These are phyloP conservation scores for Xerophyta viscosa DNA, from an alignment of 106 monocot genomes.

Conservation along the genomic window DNA sequence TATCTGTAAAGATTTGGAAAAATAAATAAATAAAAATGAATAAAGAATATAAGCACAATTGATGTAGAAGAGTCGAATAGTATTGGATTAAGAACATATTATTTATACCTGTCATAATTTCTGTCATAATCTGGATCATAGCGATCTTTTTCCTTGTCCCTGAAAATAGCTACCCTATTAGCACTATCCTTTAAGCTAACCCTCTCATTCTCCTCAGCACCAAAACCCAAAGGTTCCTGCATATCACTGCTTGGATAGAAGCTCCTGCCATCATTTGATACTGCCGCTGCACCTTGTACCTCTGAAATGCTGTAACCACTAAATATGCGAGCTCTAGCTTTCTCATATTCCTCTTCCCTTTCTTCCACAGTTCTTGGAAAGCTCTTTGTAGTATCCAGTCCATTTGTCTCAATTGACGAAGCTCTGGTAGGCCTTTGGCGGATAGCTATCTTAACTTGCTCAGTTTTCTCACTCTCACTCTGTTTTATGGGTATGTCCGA, in stretches of 20 bases:
- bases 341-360: slow-evolving; percentile 76
- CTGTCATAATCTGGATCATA: slow-evolving; percentile 89
- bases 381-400: slow-evolving; percentile 12
- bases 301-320: slow-evolving; percentile 30
- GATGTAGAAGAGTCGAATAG: too few relatives aligned
- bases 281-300: slow-evolving; percentile 1
- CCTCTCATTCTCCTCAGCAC: slow-evolving; percentile 31
- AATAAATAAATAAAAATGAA: too few relatives aligned
- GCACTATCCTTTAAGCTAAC: slow-evolving; percentile 19
- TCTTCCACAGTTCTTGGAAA: slow-evolving; percentile 63
- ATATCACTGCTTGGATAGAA: slow-evolving; percentile 17
- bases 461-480: slow-evolving; percentile 25
- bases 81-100: too few relatives aligned
- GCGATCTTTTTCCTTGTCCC: slow-evolving; percentile 74
- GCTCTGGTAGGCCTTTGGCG: slow-evolving; percentile 48
- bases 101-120: slow-evolving; percentile 67
- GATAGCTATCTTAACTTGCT: slow-evolving; percentile 57
- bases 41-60: too few relatives aligned
- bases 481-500: slow-evolving; percentile 63
- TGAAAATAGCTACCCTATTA: slow-evolving; percentile 64
- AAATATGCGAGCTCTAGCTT: slow-evolving; percentile 72
- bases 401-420: slow-evolving; percentile 21
- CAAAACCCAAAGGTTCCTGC: slow-evolving; percentile 5
- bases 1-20: slow-evolving; percentile 47
- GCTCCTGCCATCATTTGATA: slow-evolving; percentile 17